Conservation (phyloP, 163 green algal genomes). For the Prototheca wickerhamii region DNA sequence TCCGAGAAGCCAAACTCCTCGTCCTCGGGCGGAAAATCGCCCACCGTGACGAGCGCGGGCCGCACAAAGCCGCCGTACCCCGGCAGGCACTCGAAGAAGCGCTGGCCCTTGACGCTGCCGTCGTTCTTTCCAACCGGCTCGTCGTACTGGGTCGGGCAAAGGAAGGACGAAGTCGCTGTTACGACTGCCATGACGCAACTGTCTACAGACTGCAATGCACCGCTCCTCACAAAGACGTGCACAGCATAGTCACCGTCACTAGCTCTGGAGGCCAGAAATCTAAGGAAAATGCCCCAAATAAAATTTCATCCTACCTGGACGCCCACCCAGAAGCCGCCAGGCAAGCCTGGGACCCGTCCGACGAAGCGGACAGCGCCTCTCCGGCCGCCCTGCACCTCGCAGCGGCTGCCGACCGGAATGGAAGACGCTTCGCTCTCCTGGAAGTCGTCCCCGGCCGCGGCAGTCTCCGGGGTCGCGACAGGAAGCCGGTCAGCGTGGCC, state of each 20-base stretch:
- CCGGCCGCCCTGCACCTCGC: conserved; percentile 75
- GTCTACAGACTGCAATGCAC: too few species aligned
- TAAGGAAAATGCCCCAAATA: not conserved
- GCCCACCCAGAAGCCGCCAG: conserved; percentile 85
- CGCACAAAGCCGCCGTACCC: conserved; percentile 77
- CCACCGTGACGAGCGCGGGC: conserved; percentile 63
- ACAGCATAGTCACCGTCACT: too few species aligned
- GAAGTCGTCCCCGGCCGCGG: not conserved
- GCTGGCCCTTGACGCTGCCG: conserved; percentile 57
- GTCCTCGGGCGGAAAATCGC: conserved; percentile 78
- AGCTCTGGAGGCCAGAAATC: too few species aligned
- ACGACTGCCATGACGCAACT: too few species aligned
- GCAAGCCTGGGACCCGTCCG: conserved; percentile 63
- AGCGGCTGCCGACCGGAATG: conserved; percentile 65
- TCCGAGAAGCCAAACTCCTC: conserved; percentile 64
- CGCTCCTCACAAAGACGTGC: too few species aligned
- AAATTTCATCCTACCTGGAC: conserved; percentile 36
- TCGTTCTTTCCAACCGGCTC: conserved; percentile 96
- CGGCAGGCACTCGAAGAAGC: conserved; percentile 56
- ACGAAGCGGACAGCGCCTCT: conserved; percentile 80
- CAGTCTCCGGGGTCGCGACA: too few species aligned
- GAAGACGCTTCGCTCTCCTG: conserved; percentile 37
- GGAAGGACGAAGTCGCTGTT: too few species aligned
- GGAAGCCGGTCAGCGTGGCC: too few species aligned
- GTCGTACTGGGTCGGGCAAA: conserved; percentile 59